Evolutionary conservation across 768 basidiomycete genomes (phyloP).

Genomic region (Lactifluus piperatus): DNA sequence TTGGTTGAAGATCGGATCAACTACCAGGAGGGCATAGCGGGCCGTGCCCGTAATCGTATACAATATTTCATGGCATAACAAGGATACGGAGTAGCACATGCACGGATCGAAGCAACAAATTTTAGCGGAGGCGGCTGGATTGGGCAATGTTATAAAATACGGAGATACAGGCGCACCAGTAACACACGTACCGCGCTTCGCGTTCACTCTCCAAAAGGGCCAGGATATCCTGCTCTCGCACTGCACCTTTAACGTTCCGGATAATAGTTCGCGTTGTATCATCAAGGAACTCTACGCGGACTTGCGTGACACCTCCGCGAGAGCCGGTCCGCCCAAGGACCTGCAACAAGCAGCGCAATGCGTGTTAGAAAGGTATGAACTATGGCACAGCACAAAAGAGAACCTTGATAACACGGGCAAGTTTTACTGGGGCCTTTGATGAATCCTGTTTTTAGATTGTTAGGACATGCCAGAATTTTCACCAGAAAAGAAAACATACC

Average conservation of each 20-base stretch:
- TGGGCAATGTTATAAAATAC: background rate
- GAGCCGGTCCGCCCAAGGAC: conserved; percentile 98
- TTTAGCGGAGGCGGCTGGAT: conserved; percentile 29
- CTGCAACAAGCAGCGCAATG: conserved; percentile 31
- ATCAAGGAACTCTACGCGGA: conserved; percentile 99
- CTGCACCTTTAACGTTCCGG: conserved; percentile 98
- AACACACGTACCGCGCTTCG: conserved; percentile 84
- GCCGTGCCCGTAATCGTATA: conserved; percentile 2
- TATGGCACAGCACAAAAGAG: background rate
- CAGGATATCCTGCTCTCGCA: conserved; percentile 91
- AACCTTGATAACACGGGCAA: conserved; percentile 97
- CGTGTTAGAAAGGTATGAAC: conserved; percentile 14
- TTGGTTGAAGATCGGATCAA: background rate
- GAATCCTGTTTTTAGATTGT: conserved; percentile 48
- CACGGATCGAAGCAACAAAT: background rate
- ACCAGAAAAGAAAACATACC: conserved; percentile 18
- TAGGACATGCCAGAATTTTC: conserved; percentile 2
- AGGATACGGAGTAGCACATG: conserved; percentile 7
- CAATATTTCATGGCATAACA: conserved; percentile 17
- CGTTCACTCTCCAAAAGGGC: conserved; percentile 96
- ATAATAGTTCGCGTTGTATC: conserved; percentile 93
- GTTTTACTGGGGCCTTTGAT: conserved; percentile 89
- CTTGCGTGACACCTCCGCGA: conserved; percentile 98
- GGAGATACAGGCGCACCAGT: background rate
- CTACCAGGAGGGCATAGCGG: background rate